Conservation (phyloP, 1,139 yeast genomes). For the Pichia sp. region DNA sequence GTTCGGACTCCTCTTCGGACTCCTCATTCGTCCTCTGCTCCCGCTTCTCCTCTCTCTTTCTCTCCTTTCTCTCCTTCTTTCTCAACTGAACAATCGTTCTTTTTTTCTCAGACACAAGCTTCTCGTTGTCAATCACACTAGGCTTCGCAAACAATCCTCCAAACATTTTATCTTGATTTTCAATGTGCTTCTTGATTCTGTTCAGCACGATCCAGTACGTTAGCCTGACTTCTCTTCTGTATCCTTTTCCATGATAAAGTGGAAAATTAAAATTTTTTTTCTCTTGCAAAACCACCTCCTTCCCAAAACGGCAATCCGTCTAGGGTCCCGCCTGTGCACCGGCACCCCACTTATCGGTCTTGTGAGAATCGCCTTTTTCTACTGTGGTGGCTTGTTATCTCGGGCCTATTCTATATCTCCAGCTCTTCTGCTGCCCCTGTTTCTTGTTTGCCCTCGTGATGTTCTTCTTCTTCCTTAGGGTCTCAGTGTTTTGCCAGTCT, state of each 20-base stretch:
- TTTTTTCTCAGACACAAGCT: constrained; percentile 30
- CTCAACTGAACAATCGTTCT: constrained; percentile 24
- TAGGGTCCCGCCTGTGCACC: constrained; percentile 4
- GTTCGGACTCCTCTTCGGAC: constrained; percentile 19
- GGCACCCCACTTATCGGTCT: neutral
- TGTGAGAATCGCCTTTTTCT: neutral
- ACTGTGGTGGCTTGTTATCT: neutral
- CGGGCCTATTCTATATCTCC: neutral
- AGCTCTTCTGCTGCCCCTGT: neutral
- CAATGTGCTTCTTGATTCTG: neutral
- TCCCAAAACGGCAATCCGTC: constrained; percentile 4
- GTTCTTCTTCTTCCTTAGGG: neutral
- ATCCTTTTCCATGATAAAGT: neutral
- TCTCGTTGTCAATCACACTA: constrained; percentile 35
- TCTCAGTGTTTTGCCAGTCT: no score
- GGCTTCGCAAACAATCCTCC: constrained; percentile 38
- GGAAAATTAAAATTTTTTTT: constrained; percentile 7
- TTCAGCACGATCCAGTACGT: neutral
- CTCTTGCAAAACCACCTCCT: constrained; percentile 2
- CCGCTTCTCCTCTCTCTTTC: constrained; percentile 18
- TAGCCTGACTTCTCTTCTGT: neutral
- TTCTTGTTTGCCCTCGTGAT: neutral
- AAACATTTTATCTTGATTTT: constrained; percentile 12
- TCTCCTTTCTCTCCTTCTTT: constrained; percentile 20
- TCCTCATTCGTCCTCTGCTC: constrained; percentile 11